Conservation (phyloP, 2,329 filamentous ascomycete species). For the Ophiostoma sp. region DNA sequence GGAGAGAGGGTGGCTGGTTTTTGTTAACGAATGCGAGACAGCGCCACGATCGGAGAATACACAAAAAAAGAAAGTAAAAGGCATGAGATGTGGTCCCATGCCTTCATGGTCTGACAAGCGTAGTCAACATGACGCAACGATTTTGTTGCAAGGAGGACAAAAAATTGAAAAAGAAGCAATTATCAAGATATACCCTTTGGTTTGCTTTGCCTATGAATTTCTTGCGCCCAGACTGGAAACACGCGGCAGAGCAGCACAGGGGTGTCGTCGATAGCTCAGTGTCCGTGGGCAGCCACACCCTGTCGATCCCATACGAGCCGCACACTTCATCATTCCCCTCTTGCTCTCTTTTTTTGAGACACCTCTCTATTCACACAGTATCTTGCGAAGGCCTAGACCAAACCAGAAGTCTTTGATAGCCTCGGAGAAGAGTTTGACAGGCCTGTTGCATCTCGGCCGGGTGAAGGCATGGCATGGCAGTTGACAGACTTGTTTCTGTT, state of each 20-base stretch:
- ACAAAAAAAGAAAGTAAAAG: background rate
- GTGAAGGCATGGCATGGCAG: background rate
- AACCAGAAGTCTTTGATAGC: background rate
- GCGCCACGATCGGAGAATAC: background rate
- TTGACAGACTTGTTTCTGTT: background rate
- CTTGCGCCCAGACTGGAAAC: background rate
- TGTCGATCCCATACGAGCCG: conserved; percentile 2
- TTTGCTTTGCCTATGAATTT: background rate
- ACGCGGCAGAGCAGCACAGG: conserved; percentile 5
- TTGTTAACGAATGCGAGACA: background rate
- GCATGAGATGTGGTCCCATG: background rate
- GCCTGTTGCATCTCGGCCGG: background rate
- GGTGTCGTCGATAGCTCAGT: background rate
- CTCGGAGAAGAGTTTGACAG: background rate
- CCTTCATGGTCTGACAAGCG: background rate
- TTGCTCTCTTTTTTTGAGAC: background rate
- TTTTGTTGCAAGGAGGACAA: background rate
- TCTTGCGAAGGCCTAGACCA: background rate
- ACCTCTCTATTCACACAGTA: background rate
- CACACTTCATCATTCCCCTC: background rate
- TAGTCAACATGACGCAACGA: background rate
- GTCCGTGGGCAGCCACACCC: background rate
- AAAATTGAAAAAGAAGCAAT: background rate
- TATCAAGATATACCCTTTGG: background rate
- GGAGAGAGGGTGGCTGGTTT: background rate